A percentile compares a stretch with the other conserved stretches of the same genome.
Conservation (phyloP, 1,139 yeast genomes). For the Candida frijolesensis region DNA sequence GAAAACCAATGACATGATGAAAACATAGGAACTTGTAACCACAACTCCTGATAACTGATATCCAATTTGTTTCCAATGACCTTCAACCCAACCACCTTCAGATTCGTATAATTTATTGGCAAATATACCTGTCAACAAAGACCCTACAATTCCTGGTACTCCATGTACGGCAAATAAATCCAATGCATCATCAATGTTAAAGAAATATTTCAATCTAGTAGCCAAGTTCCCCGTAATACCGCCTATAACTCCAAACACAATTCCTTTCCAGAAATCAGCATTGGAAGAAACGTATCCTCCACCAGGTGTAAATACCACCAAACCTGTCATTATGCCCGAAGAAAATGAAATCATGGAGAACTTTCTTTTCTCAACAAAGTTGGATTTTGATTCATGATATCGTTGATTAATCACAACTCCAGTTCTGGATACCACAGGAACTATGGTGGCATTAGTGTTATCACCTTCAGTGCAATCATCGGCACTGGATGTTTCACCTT, state of each 20-base stretch:
- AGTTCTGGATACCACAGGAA: slow-evolving; percentile 19
- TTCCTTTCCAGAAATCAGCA: slow-evolving; percentile 44
- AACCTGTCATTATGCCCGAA: slow-evolving; percentile 46
- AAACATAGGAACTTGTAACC: slow-evolving; percentile 43
- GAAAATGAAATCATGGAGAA: slow-evolving; percentile 44
- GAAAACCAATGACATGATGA: slow-evolving; percentile 36
- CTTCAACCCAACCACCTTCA: slow-evolving; percentile 52
- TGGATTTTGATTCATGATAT: slow-evolving; percentile 24
- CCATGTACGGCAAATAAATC: slow-evolving; percentile 52
- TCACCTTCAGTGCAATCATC: neutral
- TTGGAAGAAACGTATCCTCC: slow-evolving; percentile 46
- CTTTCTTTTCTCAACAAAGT: slow-evolving; percentile 26
- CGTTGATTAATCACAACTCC: slow-evolving; percentile 24
- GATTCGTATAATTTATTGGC: slow-evolving; percentile 36
- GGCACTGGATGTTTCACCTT: slow-evolving; percentile 16
- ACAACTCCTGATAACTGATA: slow-evolving; percentile 49
- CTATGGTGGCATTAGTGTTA: neutral
- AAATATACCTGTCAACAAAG: slow-evolving; percentile 45
- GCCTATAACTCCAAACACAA: slow-evolving; percentile 44
- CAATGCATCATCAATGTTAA: slow-evolving; percentile 46
- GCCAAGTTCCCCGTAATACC: slow-evolving; percentile 40
- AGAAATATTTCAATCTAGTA: slow-evolving; percentile 43
- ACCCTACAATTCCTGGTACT: slow-evolving; percentile 46
- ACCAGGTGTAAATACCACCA: slow-evolving; percentile 49
- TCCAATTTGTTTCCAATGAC: slow-evolving; percentile 50